Evolutionary conservation across 768 basidiomycete species (phyloP), one percentile per base, ranked within the genome.

Genomic region (Lentinula edodes): DNA sequence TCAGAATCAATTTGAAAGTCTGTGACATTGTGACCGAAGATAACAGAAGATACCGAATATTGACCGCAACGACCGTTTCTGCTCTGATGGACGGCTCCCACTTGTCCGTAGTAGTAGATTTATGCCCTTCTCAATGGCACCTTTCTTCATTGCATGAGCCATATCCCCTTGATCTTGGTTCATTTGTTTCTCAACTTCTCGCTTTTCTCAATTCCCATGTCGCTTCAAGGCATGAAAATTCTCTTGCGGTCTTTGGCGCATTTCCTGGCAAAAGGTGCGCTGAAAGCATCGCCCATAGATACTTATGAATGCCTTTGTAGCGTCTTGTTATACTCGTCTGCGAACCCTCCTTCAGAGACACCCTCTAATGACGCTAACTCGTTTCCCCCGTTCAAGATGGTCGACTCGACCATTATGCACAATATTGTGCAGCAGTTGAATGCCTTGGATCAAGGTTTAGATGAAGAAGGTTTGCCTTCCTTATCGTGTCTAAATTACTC

Each of bases 121-220:
- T 96, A 55, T 88, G 90, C 23, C 94, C 93, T 4, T 77, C 85
- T 1, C 91, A 94, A 72, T 96, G 95, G 95, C 84, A 91, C 66
- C 77, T 85, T 58, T 86, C 90, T 32, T 82, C 85, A 0, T 59
- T 69, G 10, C 61, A 59, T 2, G 72, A 77, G 48, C 67, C 80
- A 3, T 75, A 81, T 66, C 80, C 86, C 0, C 74, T 98, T 12
- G 71, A 87, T 1, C 81, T 98, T 48, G 75, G 82, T 18, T 66
- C 81, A 1, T 97, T 98, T 70, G 79, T 98, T 51, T 85, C 91
- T 2, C 91, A 94, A 67, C 77, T 97, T 32, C 83, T 98, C 61
- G 88, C 91, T 35, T 96, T 98, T 69, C 78, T 96, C 68, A 98
- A 99, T 69, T 85, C 94, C 3, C 95, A 98, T 74, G 83, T 98